Conservation (phyloP, 768 basidiomycete genomes). For the Amanita fuliginea region DNA sequence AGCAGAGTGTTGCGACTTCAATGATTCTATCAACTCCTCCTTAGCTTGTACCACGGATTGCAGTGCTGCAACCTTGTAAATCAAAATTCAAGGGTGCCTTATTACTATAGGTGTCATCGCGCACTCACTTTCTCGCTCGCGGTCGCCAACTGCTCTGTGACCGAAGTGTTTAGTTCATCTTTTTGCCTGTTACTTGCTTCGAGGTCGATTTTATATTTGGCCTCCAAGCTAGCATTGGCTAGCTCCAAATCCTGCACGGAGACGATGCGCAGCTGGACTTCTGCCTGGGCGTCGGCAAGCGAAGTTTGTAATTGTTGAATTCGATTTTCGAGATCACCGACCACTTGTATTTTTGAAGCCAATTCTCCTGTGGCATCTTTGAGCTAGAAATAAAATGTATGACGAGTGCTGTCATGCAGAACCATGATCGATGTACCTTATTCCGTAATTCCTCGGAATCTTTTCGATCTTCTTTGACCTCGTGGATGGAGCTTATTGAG, state of each 20-base stretch:
- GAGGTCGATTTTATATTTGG: background rate
- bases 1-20: constrained; percentile 38
- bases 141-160: background rate
- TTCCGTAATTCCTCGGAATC: constrained; percentile 2
- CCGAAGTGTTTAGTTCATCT: background rate
- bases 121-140: constrained; percentile 31
- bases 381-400: constrained; percentile 31
- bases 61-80: constrained; percentile 38
- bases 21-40: constrained; percentile 30
- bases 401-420: background rate
- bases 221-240: constrained; percentile 37
- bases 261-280: constrained; percentile 35
- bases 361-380: constrained; percentile 44
- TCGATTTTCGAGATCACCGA: constrained; percentile 43
- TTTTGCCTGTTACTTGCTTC: background rate
- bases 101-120: background rate
- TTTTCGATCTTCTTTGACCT: constrained; percentile 47
- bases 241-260: constrained; percentile 35
- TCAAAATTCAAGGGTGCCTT: background rate
- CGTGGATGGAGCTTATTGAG: constrained; percentile 69
- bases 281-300: constrained; percentile 33
- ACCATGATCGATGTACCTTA: constrained; percentile 17
- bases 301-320: constrained; percentile 37
- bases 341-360: constrained; percentile 36
- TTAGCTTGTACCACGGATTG: constrained; percentile 30